A percentile compares a stretch with the other conserved stretches of the same genome.
Evolutionary conservation across 768 basidiomycete species (phyloP).

Genomic region (Naematelia aurantialba): DNA sequence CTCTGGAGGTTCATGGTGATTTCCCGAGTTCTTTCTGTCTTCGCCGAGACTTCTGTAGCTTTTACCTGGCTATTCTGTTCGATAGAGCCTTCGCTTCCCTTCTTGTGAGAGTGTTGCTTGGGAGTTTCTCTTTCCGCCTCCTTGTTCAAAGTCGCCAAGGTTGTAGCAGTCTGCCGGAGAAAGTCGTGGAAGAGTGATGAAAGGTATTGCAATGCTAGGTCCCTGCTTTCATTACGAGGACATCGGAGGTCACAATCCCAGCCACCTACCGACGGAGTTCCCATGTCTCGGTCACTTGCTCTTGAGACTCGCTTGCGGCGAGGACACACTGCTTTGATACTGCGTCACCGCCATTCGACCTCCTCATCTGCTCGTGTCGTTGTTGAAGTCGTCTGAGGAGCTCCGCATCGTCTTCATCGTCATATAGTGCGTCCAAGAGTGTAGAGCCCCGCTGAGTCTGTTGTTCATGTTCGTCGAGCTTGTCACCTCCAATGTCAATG

Average conservation of each 20-base stretch:
- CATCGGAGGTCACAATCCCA: too few relatives aligned
- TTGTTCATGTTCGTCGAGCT: too few relatives aligned
- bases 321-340: not conserved
- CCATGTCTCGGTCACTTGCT: not conserved
- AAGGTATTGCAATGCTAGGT: constrained; percentile 17
- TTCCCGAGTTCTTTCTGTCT: not conserved
- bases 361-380: not conserved
- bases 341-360: not conserved
- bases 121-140: not conserved
- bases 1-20: not conserved
- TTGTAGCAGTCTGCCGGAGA: constrained; percentile 10
- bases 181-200: constrained; percentile 16
- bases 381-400: not conserved
- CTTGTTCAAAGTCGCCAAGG: constrained; percentile 3
- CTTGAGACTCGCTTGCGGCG: not conserved
- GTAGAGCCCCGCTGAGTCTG: not conserved
- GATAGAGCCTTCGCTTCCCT: not conserved
- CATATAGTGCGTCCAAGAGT: not conserved
- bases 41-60: not conserved
- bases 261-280: constrained; percentile 9
- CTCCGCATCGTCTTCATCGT: constrained; percentile 2
- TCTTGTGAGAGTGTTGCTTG: not conserved
- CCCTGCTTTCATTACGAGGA: constrained; percentile 5
- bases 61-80: not conserved
- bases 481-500: not conserved